Evolutionary conservation across 2,329 filamentous ascomycete species (phyloP), one percentile per base, ranked within the genome.

Genomic region (Fragosphaeria purpurea): DNA sequence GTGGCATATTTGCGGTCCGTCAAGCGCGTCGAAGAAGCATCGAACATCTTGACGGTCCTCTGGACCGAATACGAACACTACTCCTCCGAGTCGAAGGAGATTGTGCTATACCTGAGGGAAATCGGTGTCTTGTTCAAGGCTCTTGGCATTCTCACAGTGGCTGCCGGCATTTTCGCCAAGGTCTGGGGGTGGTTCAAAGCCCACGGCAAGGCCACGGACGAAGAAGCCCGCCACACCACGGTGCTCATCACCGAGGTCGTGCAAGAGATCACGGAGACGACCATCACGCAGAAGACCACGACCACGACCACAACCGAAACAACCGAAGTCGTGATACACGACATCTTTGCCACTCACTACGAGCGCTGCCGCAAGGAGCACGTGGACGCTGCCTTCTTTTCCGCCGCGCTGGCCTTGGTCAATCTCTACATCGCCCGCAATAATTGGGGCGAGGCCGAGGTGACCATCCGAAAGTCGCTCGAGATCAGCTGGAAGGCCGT

Each of bases 61-160:
- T 70, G 67, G 67, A 63, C 63, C 1, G 68, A 70, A 57, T 69
- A 68, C 40, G 64, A 69, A 55, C 57, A 69, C 50, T 55, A 63
- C 47, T 52, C 47, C 2, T 64, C 63, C n/a, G 62, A 65, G 47
- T 57, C 61, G 0, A 58, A 66, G 56, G 47, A 57, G 2, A 59
- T 69, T 10, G 59, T 67, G n/a, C 52, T 67, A 37, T 63, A 61
- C 47, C 61, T 70, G 43, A 60, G 60, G 41, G 63, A 70, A 44
- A 60, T 70, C 4, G 67, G 64, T 22, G 53, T 60, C 0, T 50
- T 65, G 2, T 66, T 67, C 55, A 59, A 57, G 48, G 50, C 56
- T 0, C 64, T 67, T 34, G 67, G 67, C 1, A 57, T 68, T n/a
- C 48, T 64, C 5, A 58, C 52, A 30, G 57, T 70, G 1, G 62